Base-by-base conservation (phyloP, 2,329 filamentous ascomycete genomes). In the Scedosporium dehoogii region DNA sequence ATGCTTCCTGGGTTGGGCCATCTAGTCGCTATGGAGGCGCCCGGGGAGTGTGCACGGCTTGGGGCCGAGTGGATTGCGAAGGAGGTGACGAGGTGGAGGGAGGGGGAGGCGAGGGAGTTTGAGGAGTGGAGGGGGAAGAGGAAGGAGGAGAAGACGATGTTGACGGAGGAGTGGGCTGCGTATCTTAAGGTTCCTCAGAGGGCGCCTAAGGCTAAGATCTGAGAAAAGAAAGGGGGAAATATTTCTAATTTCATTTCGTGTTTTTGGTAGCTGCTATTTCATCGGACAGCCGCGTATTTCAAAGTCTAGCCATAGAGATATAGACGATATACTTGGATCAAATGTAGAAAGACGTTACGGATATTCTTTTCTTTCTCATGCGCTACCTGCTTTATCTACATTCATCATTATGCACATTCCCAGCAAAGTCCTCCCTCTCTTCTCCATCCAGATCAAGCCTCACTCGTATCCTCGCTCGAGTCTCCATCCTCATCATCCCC, bases 11-110 rank as follows among this genome's bases (percentile, higher is more conserved):
- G 81, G 0, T 79, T 81, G 5, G 91, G 92, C 0, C 93, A 97
- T 73, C 73, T 97, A 51, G 84, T 97, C 29, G 88, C 92, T 0
- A 90, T 96, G 84, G 92, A 96, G 73, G 82, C 83, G 46, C 89
- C 90, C 0, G 76, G 69, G 2, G 78, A 84, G 68, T 89, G 87
- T 65, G 92, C 91, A 1, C 77, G 82, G 63, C 73, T 81, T 18
- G 80, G 83, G 0, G 81, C 81, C 0, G 70, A 71, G 27, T 90
- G 85, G 79, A 72, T 90, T 62, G 78, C 72, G 0, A 68, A 70
- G n/a, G 85, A 88, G 70, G 66, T 89, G 65, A 70, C 74, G 51
- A 72, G 77, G 29, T 89, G 86, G 84, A 75, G 78, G 65, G 72
- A 69, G 2, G 59, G 46, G 2, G 81, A 87, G 67, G 81, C 88